These are phyloP conservation scores for Phytophthora capsici DNA, from an alignment of 352 stramenopile genomes.

Conservation along the genomic window DNA sequence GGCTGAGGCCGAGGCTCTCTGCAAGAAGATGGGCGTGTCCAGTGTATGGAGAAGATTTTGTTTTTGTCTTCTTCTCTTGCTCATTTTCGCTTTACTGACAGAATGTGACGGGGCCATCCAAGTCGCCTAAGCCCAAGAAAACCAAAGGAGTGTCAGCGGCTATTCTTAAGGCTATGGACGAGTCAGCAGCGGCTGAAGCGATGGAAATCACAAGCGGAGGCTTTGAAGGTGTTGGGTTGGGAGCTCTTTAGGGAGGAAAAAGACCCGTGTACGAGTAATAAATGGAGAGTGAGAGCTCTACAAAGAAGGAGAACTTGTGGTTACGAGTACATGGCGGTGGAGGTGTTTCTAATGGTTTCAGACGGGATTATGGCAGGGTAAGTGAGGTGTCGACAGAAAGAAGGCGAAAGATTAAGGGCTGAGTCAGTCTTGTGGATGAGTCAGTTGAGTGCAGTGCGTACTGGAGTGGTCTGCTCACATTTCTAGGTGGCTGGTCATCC, in stretches of 20 bases:
- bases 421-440: too few species aligned
- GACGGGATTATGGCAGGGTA: too few species aligned
- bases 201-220: conserved; percentile 58
- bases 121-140: conserved; percentile 53
- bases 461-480: too few species aligned
- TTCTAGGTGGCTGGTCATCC: too few species aligned
- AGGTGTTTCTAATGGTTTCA: too few species aligned
- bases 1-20: conserved; percentile 80
- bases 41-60: conserved; percentile 48
- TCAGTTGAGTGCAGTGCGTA: too few species aligned
- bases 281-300: conserved; percentile 11
- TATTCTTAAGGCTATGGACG: conserved; percentile 37
- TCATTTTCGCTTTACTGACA: conserved; percentile 22
- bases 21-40: conserved; percentile 70
- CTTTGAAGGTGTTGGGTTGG: conserved; percentile 73
- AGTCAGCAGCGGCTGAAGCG: conserved; percentile 56
- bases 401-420: too few species aligned
- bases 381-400: too few species aligned
- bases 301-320: too few species aligned
- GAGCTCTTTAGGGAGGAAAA: conserved; percentile 49
- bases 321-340: too few species aligned
- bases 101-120: conserved; percentile 60
- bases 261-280: conserved; percentile 34
- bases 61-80: conserved; percentile 12
- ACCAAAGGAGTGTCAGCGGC: conserved; percentile 35